These are phyloP conservation scores for Modicella reniformis DNA, from an alignment of 371 early-diverging fungal species.

Conservation along the genomic window DNA sequence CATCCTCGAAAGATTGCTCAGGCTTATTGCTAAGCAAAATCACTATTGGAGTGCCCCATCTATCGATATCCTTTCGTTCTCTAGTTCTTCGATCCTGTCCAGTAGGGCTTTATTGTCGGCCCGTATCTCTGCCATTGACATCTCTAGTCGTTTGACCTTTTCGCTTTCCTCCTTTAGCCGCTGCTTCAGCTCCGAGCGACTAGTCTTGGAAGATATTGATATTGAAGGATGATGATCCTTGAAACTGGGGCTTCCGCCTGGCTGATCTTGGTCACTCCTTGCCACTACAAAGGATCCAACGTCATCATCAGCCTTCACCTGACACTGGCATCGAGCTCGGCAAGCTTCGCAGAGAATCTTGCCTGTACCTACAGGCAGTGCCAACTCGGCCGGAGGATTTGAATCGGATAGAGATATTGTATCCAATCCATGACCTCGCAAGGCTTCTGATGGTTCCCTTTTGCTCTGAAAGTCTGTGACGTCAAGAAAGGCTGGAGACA, in stretches of 20 bases:
- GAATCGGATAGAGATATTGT: neutral
- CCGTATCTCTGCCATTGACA: constrained; percentile 42
- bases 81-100: constrained; percentile 47
- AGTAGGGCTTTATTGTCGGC: constrained; percentile 47
- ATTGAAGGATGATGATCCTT: constrained; percentile 30
- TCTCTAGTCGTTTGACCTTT: constrained; percentile 41
- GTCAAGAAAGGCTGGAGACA: neutral
- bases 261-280: neutral
- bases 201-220: constrained; percentile 18
- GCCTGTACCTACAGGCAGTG: neutral
- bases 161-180: constrained; percentile 25
- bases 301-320: neutral
- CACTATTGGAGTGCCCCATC: neutral
- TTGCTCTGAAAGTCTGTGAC: neutral
- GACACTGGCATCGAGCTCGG: constrained; percentile 31
- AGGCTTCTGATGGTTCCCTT: neutral
- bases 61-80: constrained; percentile 32
- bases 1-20: too few relatives aligned
- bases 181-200: constrained; percentile 30
- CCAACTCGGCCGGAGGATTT: neutral
- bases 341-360: constrained; percentile 31
- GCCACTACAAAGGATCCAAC: neutral
- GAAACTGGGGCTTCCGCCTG: neutral
- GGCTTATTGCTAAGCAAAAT: too few relatives aligned
- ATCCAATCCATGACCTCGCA: constrained; percentile 6